These are phyloP conservation scores for Lodderomyces pseudojiufengensis DNA, from an alignment of 1,139 yeast genomes.

Conservation along the genomic window DNA sequence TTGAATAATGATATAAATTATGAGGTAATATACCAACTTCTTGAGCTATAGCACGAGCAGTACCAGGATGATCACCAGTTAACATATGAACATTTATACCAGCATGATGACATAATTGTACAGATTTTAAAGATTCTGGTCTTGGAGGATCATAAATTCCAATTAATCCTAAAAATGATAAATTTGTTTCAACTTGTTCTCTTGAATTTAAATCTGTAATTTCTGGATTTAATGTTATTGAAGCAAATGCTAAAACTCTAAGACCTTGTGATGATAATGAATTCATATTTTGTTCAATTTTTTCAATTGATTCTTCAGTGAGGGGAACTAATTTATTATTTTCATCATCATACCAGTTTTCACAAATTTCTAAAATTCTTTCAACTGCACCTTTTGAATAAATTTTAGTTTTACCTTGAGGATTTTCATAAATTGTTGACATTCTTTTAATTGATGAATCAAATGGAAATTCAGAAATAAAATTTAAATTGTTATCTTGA, in stretches of 20 bases:
- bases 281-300: constrained; percentile 57
- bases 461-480: constrained; percentile 69
- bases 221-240: constrained; percentile 23
- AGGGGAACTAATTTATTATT: constrained; percentile 29
- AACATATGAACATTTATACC: constrained; percentile 84
- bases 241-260: constrained; percentile 72
- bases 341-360: constrained; percentile 41
- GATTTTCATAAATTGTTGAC: constrained; percentile 55
- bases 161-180: constrained; percentile 64
- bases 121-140: constrained; percentile 65
- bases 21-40: constrained; percentile 83
- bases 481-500: constrained; percentile 34
- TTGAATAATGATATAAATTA: constrained; percentile 59
- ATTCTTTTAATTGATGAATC: constrained; percentile 76
- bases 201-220: constrained; percentile 33
- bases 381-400: constrained; percentile 83
- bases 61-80: constrained; percentile 83
- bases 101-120: constrained; percentile 65
- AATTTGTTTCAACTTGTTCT: constrained; percentile 49
- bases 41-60: constrained; percentile 79
- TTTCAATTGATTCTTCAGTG: constrained; percentile 35
- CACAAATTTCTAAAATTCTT: constrained; percentile 58
- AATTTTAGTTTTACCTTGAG: constrained; percentile 29
- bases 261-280: constrained; percentile 66
- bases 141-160: constrained; percentile 88